Conservation (phyloP, 345 rosid genomes). For the Arabidopsis thaliana region DNA sequence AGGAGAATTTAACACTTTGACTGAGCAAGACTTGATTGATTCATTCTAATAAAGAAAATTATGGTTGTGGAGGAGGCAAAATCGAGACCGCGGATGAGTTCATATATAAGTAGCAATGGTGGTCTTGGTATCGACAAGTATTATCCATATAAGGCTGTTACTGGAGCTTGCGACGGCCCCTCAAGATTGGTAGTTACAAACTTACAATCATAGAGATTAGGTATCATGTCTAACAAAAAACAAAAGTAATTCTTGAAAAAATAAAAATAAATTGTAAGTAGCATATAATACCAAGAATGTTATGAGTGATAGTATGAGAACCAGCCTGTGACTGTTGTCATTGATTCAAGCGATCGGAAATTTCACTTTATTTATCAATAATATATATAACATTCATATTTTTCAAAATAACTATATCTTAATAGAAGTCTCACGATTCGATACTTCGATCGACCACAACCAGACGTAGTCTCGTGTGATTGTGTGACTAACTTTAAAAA, state of each 20-base stretch:
- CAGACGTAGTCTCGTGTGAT: no score
- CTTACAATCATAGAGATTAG: not conserved
- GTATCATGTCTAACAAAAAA: not conserved
- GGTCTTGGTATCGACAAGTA: not conserved
- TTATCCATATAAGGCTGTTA: not conserved
- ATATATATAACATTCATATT: not conserved
- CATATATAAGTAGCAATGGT: not conserved
- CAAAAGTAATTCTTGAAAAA: not conserved
- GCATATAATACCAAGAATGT: not conserved
- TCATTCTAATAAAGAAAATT: not conserved
- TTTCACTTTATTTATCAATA: not conserved
- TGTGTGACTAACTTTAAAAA: no score
- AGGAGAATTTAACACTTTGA: not conserved
- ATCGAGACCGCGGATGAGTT: not conserved
- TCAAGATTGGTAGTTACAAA: not conserved
- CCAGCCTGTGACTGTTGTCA: constrained; percentile 1
- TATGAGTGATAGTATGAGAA: not conserved
- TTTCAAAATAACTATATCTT: not conserved
- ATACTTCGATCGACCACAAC: no score
- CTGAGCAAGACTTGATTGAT: not conserved
- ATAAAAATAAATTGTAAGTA: not conserved
- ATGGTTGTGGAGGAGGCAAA: not conserved
- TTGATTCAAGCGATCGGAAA: not conserved
- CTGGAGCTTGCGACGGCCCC: not conserved
- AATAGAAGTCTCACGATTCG: no score